phyloP scores from a whole-genome alignment of 1,284 basidiomycete species.

The Papiliotrema laurentii region DNA sequence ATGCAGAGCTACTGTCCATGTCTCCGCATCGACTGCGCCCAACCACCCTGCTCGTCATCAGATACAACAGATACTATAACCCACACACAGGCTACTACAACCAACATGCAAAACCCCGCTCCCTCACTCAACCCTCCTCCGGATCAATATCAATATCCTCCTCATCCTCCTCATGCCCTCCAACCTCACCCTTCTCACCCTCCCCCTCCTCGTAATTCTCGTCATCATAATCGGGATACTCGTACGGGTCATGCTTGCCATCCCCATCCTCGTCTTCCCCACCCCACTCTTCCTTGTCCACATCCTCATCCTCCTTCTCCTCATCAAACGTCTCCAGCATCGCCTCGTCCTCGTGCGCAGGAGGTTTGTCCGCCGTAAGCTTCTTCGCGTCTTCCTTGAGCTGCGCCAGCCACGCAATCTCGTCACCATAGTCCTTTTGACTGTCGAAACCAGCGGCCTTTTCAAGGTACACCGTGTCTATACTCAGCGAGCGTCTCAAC shows the following conservation, averaged over 20 bases:
- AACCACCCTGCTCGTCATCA: no score
- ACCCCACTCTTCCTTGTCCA: slow-evolving; percentile 1
- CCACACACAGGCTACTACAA: no score
- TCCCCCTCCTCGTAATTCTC: not conserved
- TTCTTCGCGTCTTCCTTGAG: not conserved
- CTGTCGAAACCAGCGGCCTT: not conserved
- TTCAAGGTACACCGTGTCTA: not conserved
- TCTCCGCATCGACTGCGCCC: no score
- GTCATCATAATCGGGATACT: not conserved
- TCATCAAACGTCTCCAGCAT: not conserved
- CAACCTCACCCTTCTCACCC: slow-evolving; percentile 50
- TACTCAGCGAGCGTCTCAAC: not conserved
- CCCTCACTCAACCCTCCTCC: slow-evolving; percentile 46
- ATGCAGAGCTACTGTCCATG: no score
- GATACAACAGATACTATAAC: no score
- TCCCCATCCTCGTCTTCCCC: slow-evolving; percentile 5
- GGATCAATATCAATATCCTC: slow-evolving; percentile 76
- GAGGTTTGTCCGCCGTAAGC: not conserved
- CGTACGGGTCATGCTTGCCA: slow-evolving; percentile 1
- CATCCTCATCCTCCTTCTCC: slow-evolving; percentile 3
- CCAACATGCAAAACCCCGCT: no score
- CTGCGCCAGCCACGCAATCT: not conserved
- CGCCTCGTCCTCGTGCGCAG: not conserved
- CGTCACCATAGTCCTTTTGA: not conserved
- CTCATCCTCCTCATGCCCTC: slow-evolving; percentile 42